These are phyloP conservation scores for Aspergillus sp. DNA, from an alignment of 2,329 filamentous ascomycete species.

Conservation along the genomic window DNA sequence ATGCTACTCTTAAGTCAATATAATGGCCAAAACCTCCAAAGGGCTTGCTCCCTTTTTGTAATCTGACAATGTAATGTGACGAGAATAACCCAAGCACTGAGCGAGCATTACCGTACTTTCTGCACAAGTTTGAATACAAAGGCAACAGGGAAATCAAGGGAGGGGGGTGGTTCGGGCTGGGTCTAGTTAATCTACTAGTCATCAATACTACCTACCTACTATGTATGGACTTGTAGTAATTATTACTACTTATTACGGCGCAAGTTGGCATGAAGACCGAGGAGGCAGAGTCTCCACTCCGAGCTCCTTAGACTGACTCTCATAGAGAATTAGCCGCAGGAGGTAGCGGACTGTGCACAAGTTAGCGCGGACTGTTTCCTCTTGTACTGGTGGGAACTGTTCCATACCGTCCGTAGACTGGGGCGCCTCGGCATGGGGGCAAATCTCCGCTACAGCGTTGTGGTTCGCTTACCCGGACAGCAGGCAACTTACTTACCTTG, in stretches of 20 bases:
- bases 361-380: conserved; percentile 8
- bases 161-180: no score
- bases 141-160: no score
- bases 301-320: conserved; percentile 1
- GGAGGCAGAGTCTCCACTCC: neutral
- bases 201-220: neutral
- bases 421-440: conserved; percentile 6
- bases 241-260: neutral
- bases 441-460: conserved; percentile 9
- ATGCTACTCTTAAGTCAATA: neutral
- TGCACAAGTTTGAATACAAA: no score
- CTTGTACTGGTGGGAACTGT: conserved; percentile 3
- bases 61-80: no score
- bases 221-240: neutral
- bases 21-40: neutral
- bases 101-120: no score
- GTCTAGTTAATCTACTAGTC: no score
- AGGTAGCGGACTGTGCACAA: conserved; percentile 19
- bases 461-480: conserved; percentile 15
- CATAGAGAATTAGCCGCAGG: neutral
- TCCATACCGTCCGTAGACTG: neutral
- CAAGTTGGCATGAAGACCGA: neutral
- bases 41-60: no score
- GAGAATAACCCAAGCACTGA: no score
- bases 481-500: conserved; percentile 11